Conservation (phyloP, 2,329 filamentous ascomycete species). For the Colletotrichum gigasporum region DNA sequence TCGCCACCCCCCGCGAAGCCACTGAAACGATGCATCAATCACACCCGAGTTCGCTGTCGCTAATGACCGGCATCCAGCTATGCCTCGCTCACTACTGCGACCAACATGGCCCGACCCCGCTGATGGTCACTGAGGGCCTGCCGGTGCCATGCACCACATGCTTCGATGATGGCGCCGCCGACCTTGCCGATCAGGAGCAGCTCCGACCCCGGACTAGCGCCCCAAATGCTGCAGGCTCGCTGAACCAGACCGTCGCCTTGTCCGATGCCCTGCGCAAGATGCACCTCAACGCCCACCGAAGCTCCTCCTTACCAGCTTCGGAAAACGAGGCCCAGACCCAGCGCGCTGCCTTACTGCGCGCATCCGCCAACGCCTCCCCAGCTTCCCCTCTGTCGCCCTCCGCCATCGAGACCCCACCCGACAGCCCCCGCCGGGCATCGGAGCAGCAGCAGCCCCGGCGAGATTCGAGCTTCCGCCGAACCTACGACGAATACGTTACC, state of each 20-base stretch:
- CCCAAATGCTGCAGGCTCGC: constrained; percentile 39
- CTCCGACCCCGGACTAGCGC: constrained; percentile 51
- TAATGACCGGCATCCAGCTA: constrained; percentile 58
- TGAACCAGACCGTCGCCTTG: constrained; percentile 45
- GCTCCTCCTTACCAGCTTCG: constrained; percentile 52
- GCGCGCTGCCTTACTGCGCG: constrained; percentile 52
- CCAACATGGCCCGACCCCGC: constrained; percentile 73
- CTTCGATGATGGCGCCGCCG: constrained; percentile 54
- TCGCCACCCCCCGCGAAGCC: constrained; percentile 13
- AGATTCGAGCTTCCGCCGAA: constrained; percentile 69
- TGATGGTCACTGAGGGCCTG: constrained; percentile 76
- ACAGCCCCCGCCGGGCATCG: constrained; percentile 59
- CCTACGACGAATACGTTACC: constrained; percentile 73
- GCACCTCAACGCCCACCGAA: constrained; percentile 52
- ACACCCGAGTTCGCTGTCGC: constrained; percentile 22
- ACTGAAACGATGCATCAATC: constrained; percentile 24
- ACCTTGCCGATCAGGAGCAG: constrained; percentile 40
- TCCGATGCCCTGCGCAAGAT: constrained; percentile 59
- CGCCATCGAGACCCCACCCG: constrained; percentile 65
- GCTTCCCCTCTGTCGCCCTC: constrained; percentile 45
- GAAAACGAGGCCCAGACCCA: constrained; percentile 56
- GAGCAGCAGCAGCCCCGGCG: constrained; percentile 50
- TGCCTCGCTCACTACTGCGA: constrained; percentile 78
- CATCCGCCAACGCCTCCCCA: constrained; percentile 44
- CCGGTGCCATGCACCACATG: constrained; percentile 69